Evolutionary conservation across 2,329 filamentous ascomycete species (phyloP), one percentile per base, ranked within the genome.

Genomic region (Paracamarosporium sp.): DNA sequence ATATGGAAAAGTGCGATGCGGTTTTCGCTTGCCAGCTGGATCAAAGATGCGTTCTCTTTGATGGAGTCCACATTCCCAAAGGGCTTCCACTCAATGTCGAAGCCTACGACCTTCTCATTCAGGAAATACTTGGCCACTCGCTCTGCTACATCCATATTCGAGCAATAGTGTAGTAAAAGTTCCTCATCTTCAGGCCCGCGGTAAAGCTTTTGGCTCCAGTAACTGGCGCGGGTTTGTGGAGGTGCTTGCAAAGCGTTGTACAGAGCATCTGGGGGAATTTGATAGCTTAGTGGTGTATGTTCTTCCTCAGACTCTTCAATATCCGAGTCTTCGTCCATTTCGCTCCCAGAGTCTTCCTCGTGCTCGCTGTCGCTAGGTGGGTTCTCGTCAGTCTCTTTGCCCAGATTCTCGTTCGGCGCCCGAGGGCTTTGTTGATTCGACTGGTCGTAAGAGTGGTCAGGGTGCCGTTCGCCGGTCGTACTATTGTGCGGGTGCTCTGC

Each of bases 1-100:
- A 96, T 72, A 63, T 97, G 93, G 64, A 97, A 94, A 0, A 97
- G 82, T 0, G 85, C 92, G 48, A 97, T 89, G 3, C 88, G 88
- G 61, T 89, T 86, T 38, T 90, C 86, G 60, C 87, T 91, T 3
- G 93, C 92, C 17, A 97, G 76, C 75, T 97, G 93, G 40, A 97
- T 89, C 46, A 97, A 78, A 0, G 91, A 95, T 8, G 93, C 86
- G 62, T 93, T 92, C 73, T 96, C 92, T 0, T 91, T 88, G 12
- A 92, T 92, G 9, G 91, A 67, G 1, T 40, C 40, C 17, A 59
- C 50, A 4, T 44, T 50, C 13, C 64, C 62, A 13, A 52, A 62
- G 22, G 67, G 66, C 62, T 89, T 89, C 93, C 93, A 97, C 78
- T 97, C 93, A 46, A 97, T 82, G 68, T 97, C 93, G 61, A 97